phyloP scores from a whole-genome alignment of 805 yeast genomes.

The Myxozyma udenii region DNA sequence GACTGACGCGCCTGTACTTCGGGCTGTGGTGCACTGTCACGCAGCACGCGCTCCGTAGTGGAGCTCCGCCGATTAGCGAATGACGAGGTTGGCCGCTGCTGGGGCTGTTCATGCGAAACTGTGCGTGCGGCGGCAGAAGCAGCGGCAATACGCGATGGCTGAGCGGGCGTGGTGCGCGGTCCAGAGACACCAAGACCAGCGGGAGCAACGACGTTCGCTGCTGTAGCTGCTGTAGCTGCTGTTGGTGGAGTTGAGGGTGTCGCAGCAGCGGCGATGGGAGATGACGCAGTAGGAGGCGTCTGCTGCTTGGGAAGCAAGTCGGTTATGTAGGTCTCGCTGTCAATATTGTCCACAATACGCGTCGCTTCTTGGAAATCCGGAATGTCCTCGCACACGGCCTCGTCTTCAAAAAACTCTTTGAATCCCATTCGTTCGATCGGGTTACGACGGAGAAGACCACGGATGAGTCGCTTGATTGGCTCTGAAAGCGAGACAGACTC shows the following conservation, averaged over 20 bases:
- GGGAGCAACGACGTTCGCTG: neutral
- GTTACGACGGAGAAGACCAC: conserved; percentile 72
- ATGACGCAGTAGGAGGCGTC: conserved; percentile 1
- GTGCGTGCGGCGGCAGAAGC: too few relatives aligned
- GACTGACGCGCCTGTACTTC: neutral
- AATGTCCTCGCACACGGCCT: conserved; percentile 61
- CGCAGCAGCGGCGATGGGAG: neutral
- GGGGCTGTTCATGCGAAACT: conserved; percentile 7
- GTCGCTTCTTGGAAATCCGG: conserved; percentile 35
- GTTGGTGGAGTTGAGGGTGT: neutral
- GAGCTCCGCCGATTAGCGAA: conserved; percentile 16
- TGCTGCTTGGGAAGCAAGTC: conserved; percentile 55
- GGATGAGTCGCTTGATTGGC: conserved; percentile 65
- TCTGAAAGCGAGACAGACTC: conserved; percentile 59
- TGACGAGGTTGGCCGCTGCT: conserved; percentile 11
- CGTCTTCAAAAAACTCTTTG: conserved; percentile 77
- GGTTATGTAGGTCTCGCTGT: conserved; percentile 78
- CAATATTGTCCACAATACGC: conserved; percentile 39
- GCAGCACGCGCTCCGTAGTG: neutral
- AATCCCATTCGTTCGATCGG: conserved; percentile 88
- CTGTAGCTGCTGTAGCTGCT: neutral
- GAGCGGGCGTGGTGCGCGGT: conserved; percentile 10
- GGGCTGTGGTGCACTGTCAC: neutral
- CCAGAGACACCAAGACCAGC: neutral
- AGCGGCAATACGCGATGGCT: conserved; percentile 3